Conservation (phyloP, 1,284 basidiomycete genomes). For the Naganishia sp. region DNA sequence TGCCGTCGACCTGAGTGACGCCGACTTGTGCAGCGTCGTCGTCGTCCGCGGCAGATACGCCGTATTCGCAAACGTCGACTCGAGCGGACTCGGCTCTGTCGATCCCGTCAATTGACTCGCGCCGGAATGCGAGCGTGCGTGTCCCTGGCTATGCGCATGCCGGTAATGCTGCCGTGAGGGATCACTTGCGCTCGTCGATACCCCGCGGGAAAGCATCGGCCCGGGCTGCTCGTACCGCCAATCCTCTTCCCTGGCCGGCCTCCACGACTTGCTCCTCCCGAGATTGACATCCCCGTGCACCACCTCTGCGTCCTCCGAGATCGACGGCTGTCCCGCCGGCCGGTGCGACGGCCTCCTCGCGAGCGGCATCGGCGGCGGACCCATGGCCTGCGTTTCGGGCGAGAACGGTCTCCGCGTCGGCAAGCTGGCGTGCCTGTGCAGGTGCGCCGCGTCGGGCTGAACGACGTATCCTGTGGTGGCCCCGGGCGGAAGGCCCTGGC, state of each 20-base stretch:
- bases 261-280: conserved; percentile 29
- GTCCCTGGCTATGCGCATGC: not conserved
- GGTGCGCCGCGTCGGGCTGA: not conserved
- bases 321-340: conserved; percentile 18
- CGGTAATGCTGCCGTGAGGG: not conserved
- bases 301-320: conserved; percentile 10
- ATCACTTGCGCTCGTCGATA: conserved; percentile 1
- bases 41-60: not conserved
- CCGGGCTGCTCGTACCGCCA: conserved; percentile 13
- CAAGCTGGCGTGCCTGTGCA: not conserved
- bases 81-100: not conserved
- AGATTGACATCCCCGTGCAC: not conserved
- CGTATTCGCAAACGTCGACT: not conserved
- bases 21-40: conserved; percentile 5
- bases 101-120: not conserved
- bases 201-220: not conserved
- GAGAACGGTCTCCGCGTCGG: not conserved
- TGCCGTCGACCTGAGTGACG: conserved; percentile 12
- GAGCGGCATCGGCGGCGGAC: not conserved
- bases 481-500: conserved; percentile 9
- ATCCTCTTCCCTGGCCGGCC: conserved; percentile 11
- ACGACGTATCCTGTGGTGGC: conserved; percentile 11
- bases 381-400: too few species aligned
- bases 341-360: not conserved
- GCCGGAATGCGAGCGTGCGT: conserved; percentile 19